Base-by-base conservation (phyloP, 306 rosid species). In the Trifolium fragiferum region DNA sequence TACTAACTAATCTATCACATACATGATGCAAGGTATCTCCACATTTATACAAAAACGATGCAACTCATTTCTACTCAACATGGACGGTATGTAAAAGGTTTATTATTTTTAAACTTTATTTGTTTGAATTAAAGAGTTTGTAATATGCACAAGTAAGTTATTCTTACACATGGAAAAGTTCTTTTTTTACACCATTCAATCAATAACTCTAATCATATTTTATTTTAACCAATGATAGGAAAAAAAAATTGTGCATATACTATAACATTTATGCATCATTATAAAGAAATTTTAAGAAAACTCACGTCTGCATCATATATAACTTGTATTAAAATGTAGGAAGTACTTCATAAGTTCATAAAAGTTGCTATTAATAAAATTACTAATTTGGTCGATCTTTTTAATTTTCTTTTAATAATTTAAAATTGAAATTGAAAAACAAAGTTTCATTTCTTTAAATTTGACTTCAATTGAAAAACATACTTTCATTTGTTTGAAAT, bases 1-100 rank as follows among this genome's bases (percentile, higher is more conserved):
- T 0, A 11, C 4, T 35, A 23, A 14, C 15, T 38, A 32, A 44
- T 8, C 15, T 19, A 19, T 44, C 8, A 1, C 3, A 37, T 0
- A 4, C 3, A 6, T 46, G 10, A 4, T 50, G 1, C 6, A 0
- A 78, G 78, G 73, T 78, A 9, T 23, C 2, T 37, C 77, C 77
- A 1, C 0, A 12, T 0, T 9, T 72, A 19, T 21, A 78, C 4
- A 43, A 63, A 2, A 60, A 43, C 32, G 10, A 10, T 10, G 7
- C 0, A 40, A 72, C 78, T 38, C 9, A 50, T 60, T 0, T 61
- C 0, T 62, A 4, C 47, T 7, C 82, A 8, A 0, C 0, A 4
- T 78, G 76, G 82, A 68, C 55, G 0, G 82, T 78, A 61, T 12
- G 76, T 0, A 40, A 37, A 13, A 37, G 0, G 13, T 35, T 32